Conservation (phyloP, 495 filamentous ascomycete genomes). For the Penicillium pulvis region DNA sequence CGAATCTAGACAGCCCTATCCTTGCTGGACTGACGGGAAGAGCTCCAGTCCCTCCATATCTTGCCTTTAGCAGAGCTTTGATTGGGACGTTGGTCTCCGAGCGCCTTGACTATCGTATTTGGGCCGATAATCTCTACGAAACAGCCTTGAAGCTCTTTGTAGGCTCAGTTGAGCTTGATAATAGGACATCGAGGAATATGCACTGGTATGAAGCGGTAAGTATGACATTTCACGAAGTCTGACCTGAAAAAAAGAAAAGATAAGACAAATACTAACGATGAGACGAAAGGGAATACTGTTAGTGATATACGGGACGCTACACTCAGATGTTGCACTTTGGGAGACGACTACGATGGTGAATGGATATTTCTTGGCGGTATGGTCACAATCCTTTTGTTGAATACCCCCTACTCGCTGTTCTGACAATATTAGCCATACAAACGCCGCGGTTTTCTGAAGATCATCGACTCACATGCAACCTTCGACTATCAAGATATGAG, state of each 20-base stretch:
- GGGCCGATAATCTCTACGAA: not conserved
- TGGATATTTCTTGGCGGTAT: not conserved
- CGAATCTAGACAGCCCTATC: not conserved
- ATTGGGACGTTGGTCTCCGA: not conserved
- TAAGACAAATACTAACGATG: not conserved
- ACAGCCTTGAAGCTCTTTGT: not conserved
- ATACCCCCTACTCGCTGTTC: no score
- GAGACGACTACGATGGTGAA: not conserved
- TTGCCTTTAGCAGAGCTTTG: not conserved
- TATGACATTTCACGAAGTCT: not conserved
- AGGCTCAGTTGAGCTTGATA: not conserved
- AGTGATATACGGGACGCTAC: not conserved
- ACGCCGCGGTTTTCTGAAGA: not conserved
- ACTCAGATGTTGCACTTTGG: not conserved
- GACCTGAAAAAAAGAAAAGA: not conserved
- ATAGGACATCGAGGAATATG: not conserved
- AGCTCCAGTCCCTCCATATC: not conserved
- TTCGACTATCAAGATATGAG: not conserved
- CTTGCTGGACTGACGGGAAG: not conserved
- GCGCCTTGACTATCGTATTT: not conserved
- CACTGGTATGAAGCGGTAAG: not conserved
- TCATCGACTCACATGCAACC: not conserved
- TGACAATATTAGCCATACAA: not conserved
- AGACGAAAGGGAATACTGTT: not conserved
- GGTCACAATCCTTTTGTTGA: no score